These are phyloP conservation scores for Arxiozyma slooffiae DNA, from an alignment of 1,139 yeast genomes.

Conservation along the genomic window DNA sequence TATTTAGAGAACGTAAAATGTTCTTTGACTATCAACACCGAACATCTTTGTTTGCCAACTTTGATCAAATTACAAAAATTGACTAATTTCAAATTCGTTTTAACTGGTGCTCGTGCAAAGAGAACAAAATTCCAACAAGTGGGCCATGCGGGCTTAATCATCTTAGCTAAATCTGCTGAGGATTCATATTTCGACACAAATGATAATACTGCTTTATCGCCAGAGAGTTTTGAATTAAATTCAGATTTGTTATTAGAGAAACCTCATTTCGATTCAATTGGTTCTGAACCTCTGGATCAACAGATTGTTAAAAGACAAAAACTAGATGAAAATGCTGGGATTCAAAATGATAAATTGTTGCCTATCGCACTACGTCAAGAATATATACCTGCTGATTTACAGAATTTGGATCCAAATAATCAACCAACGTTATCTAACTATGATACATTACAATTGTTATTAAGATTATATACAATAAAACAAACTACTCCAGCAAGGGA, in stretches of 20 bases:
- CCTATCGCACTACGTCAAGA: slow-evolving; percentile 55
- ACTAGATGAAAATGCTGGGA: slow-evolving; percentile 27
- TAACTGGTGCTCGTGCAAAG: slow-evolving; percentile 85
- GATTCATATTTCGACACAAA: slow-evolving; percentile 13
- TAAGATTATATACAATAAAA: slow-evolving; percentile 54
- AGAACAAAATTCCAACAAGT: slow-evolving; percentile 74
- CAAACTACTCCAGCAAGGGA: slow-evolving; percentile 67
- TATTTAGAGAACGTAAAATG: slow-evolving; percentile 60
- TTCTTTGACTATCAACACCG: slow-evolving; percentile 52
- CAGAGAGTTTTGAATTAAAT: slow-evolving; percentile 52
- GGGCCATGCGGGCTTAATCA: slow-evolving; percentile 64
- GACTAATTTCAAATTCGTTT: slow-evolving; percentile 52
- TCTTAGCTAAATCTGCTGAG: slow-evolving; percentile 50
- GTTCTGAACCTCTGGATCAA: slow-evolving; percentile 37
- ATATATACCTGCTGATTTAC: slow-evolving; percentile 51
- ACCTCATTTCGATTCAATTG: slow-evolving; percentile 56
- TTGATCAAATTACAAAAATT: slow-evolving; percentile 45
- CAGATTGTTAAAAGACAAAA: slow-evolving; percentile 33
- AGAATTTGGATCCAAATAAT: slow-evolving; percentile 61
- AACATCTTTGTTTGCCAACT: slow-evolving; percentile 44
- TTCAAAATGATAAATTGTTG: slow-evolving; percentile 35
- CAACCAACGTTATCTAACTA: slow-evolving; percentile 66
- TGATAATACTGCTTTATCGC: slow-evolving; percentile 25
- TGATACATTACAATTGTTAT: slow-evolving; percentile 63
- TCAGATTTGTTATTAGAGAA: slow-evolving; percentile 75